Evolutionary conservation across 257 asterid genomes (phyloP), one percentile per base, ranked within the genome.

Genomic region (Plantago major): DNA sequence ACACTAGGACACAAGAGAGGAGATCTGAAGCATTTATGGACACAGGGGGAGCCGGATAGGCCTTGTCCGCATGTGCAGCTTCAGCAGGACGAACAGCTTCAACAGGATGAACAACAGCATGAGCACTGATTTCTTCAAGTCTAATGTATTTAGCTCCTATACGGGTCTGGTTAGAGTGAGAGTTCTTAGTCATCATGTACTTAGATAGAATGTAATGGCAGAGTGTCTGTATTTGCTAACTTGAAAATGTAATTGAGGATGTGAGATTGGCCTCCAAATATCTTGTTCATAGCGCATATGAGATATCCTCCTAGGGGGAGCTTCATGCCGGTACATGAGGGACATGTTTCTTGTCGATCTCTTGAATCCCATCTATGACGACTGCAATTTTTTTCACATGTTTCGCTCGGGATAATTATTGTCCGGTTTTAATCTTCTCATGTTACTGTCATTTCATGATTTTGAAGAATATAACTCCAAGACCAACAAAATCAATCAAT

Each of bases 41-140:
- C 83, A 11, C 81, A 77, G 63, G 97, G 97, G 22, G 96, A 87
- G 64, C 99, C 99, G 3, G 84, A 81, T n/a, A 74, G 90, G 43
- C 82, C 76, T 44, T 93, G 99, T 51, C 85, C 82, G 3, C 99
- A 93, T 49, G 74, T 89, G 40, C 92, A 70, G 55, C 95, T 82
- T 57, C 79, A 28, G 33, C 75, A 62, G 3, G 67, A 74, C 7
- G 78, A 76, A 22, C 26, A 22, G 26, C 26, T 22, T 60, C 81
- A 40, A 22, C 76, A 58, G 3, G 70, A 72, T 5, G 79, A 78
- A 43, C 64, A 68, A 52, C 26, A 59, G 4, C 66, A 74, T 7
- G 79, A 77, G 28, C 66, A 66, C 11, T 69, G 45, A 66, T 40
- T 14, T 11, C 13, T 42, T 26, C 13, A 8, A 37, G 16, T 37